Evolutionary conservation across 2,329 filamentous ascomycete species (phyloP).

Genomic region (Massarina eburnea): DNA sequence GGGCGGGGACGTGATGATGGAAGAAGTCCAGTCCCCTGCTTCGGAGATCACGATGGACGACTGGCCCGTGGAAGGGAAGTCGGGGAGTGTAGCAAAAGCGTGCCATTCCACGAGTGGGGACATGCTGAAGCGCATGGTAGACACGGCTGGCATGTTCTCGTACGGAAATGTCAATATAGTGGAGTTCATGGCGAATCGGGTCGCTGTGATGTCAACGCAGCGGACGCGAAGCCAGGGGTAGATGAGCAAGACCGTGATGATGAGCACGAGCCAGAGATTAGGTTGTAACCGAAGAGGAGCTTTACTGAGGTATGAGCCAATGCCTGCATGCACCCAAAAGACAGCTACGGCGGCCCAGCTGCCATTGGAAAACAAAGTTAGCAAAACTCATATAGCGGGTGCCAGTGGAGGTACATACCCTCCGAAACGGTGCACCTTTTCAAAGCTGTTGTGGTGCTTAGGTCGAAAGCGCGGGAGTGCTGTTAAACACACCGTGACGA

Average conservation of each 20-base stretch:
- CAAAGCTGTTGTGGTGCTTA: slow-evolving; percentile 38
- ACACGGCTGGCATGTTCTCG: slow-evolving; percentile 31
- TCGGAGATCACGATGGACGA: slow-evolving; percentile 41
- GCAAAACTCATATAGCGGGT: too few species aligned
- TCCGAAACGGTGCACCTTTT: slow-evolving; percentile 40
- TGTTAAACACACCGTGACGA: slow-evolving; percentile 28
- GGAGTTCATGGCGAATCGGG: slow-evolving; percentile 72
- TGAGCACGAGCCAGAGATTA: slow-evolving; percentile 67
- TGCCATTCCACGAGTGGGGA: slow-evolving; percentile 40
- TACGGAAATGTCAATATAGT: slow-evolving; percentile 62
- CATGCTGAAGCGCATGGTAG: slow-evolving; percentile 32
- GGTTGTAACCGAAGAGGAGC: slow-evolving; percentile 17
- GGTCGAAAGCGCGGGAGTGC: slow-evolving; percentile 30
- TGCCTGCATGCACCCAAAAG: slow-evolving; percentile 36
- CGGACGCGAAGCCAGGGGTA: slow-evolving; percentile 76
- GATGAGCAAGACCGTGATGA: slow-evolving; percentile 67
- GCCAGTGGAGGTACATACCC: too few species aligned
- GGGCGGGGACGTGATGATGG: slow-evolving; percentile 33
- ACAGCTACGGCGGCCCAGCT: slow-evolving; percentile 40
- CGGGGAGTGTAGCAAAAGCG: slow-evolving; percentile 44
- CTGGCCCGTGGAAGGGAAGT: slow-evolving; percentile 21
- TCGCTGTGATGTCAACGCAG: slow-evolving; percentile 65
- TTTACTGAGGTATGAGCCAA: slow-evolving; percentile 13
- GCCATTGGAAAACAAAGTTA: too few species aligned
- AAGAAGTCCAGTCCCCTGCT: slow-evolving; percentile 43